Percentiles rank a stretch among this genome's conserved stretches.
phyloP scores from a whole-genome alignment of 2,329 filamentous ascomycete species.

The Zopfia rhizophila region DNA sequence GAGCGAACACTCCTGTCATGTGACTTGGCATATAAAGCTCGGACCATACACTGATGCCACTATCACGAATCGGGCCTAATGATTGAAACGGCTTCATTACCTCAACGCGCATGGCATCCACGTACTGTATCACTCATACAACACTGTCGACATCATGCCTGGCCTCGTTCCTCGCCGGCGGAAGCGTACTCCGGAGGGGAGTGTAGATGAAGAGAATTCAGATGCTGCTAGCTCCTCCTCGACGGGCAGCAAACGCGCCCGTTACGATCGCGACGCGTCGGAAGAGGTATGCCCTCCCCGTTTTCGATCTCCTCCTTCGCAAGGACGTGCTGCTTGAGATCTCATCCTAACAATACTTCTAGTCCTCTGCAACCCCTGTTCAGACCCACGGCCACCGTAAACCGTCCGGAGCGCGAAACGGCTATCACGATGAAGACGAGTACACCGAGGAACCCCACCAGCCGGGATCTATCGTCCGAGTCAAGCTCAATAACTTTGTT shows the following conservation, averaged over 20 bases:
- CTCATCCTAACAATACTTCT: neutral
- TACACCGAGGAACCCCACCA: constrained; percentile 49
- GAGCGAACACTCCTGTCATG: too few species aligned
- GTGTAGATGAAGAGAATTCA: constrained; percentile 34
- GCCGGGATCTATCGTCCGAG: constrained; percentile 87
- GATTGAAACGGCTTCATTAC: too few species aligned
- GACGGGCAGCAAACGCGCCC: constrained; percentile 44
- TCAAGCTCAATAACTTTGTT: constrained; percentile 88
- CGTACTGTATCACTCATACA: neutral
- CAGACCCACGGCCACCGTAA: constrained; percentile 13
- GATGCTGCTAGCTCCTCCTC: constrained; percentile 30
- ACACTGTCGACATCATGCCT: constrained; percentile 34
- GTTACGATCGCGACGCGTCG: constrained; percentile 43
- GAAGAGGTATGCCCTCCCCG: constrained; percentile 10
- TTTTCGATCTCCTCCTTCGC: neutral
- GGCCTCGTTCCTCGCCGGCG: constrained; percentile 31
- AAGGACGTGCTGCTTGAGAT: neutral
- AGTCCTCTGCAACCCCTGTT: constrained; percentile 11
- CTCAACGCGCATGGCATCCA: too few species aligned
- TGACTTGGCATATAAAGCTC: too few species aligned
- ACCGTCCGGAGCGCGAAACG: constrained; percentile 8
- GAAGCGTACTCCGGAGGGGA: constrained; percentile 36
- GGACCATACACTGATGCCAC: too few species aligned
- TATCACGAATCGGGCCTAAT: too few species aligned
- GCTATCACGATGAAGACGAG: constrained; percentile 14